Evolutionary conservation across 371 early-diverging fungal genomes (phyloP).

Genomic region (Mucor mucedo): DNA sequence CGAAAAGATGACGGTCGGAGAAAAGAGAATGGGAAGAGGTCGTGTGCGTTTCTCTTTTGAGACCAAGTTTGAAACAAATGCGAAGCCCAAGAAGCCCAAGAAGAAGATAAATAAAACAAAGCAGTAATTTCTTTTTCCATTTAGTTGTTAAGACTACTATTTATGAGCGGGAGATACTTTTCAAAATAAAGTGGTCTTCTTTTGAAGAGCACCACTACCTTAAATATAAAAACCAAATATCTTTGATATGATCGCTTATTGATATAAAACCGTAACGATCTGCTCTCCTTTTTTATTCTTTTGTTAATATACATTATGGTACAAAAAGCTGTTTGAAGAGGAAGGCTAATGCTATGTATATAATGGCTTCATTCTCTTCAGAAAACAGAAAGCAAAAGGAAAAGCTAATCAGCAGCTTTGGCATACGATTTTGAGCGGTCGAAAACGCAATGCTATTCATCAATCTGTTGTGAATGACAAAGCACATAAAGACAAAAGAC

Average conservation of each 20-base stretch:
- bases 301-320: no score
- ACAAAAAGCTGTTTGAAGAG: no score
- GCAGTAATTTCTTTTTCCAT: conserved; percentile 6
- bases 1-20: conserved; percentile 17
- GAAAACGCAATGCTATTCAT: no score
- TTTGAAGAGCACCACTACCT: neutral
- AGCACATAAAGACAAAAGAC: no score
- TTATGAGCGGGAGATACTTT: conserved; percentile 4
- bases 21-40: conserved; percentile 20
- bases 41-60: conserved; percentile 18
- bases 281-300: neutral
- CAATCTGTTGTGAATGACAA: no score
- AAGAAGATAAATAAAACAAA: conserved; percentile 17
- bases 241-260: conserved; percentile 8
- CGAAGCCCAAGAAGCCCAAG: neutral
- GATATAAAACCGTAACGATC: conserved; percentile 11
- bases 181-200: no score
- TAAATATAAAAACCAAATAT: conserved; percentile 6
- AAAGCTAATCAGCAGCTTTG: no score
- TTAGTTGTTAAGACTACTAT: conserved; percentile 12
- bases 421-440: no score
- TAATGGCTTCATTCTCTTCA: no score
- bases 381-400: no score
- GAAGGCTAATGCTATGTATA: no score
- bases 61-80: conserved; percentile 18